phyloP scores from a whole-genome alignment of 768 basidiomycete genomes.

The Leccinum longicurvipes region DNA sequence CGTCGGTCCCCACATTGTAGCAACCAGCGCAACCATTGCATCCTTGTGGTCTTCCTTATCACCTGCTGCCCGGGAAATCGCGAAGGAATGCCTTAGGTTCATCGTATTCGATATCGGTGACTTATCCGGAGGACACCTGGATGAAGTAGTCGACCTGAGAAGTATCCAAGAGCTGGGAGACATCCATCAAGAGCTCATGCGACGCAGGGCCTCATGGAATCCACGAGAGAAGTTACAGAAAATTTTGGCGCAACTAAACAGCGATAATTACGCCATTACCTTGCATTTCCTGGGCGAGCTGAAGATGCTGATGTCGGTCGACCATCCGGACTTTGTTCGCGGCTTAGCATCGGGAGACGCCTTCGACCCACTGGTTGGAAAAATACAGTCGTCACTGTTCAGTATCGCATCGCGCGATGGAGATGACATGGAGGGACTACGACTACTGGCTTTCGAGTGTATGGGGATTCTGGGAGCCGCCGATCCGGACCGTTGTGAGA shows the following conservation, averaged over 20 bases:
- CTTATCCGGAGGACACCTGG: constrained; percentile 53
- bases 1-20: constrained; percentile 78
- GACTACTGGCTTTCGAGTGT: constrained; percentile 79
- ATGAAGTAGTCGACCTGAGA: constrained; percentile 79
- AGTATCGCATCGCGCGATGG: constrained; percentile 73
- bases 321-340: constrained; percentile 51
- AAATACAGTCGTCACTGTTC: constrained; percentile 64
- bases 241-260: constrained; percentile 69
- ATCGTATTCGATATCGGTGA: constrained; percentile 62
- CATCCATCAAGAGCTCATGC: constrained; percentile 40
- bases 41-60: constrained; percentile 71
- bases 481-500: constrained; percentile 89
- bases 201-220: constrained; percentile 47
- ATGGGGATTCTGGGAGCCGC: constrained; percentile 90
- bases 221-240: constrained; percentile 54
- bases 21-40: constrained; percentile 82
- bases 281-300: constrained; percentile 74
- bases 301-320: constrained; percentile 54
- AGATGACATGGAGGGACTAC: constrained; percentile 65
- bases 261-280: constrained; percentile 79
- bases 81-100: constrained; percentile 60
- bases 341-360: constrained; percentile 76
- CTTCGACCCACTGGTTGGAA: constrained; percentile 75
- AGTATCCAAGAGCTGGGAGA: constrained; percentile 61
- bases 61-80: constrained; percentile 46